Evolutionary conservation across 768 basidiomycete genomes (phyloP).

Genomic region (Termitomyces sp.): DNA sequence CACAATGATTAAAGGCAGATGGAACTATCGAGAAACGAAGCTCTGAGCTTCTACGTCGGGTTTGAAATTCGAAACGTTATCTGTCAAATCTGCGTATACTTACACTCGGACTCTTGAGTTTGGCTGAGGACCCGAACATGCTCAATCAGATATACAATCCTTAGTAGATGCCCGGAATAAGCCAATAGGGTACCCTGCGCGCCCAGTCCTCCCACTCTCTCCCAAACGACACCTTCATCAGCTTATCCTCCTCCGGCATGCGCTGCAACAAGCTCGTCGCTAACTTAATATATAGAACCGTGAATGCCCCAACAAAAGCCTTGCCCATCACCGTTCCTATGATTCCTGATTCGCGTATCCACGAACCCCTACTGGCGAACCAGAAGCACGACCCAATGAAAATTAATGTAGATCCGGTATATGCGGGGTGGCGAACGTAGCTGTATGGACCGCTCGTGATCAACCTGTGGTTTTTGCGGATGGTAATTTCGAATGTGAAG

Average conservation of each 20-base stretch:
- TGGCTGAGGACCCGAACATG: no score
- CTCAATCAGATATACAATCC: background rate
- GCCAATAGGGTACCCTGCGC: conserved; percentile 8
- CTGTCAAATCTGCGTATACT: no score
- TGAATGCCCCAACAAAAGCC: background rate
- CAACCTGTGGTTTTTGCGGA: background rate
- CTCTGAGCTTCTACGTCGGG: no score
- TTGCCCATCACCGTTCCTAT: background rate
- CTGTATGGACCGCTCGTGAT: background rate
- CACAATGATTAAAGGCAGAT: no score
- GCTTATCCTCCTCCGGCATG: conserved; percentile 10
- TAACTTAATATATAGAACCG: background rate
- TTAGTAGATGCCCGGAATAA: conserved; percentile 6
- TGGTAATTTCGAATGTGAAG: conserved; percentile 30
- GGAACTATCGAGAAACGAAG: no score
- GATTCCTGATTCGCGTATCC: background rate
- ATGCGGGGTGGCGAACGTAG: background rate
- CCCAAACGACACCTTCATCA: conserved; percentile 11
- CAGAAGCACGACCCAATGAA: background rate
- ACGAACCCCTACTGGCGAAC: background rate
- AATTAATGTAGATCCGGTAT: background rate
- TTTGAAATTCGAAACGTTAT: no score
- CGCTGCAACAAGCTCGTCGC: background rate
- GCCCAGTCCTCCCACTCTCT: conserved; percentile 16
- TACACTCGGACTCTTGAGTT: no score